Base-by-base conservation (phyloP, 2,329 filamentous ascomycete species). In the Hymenotorrendiella dingleyae region DNA sequence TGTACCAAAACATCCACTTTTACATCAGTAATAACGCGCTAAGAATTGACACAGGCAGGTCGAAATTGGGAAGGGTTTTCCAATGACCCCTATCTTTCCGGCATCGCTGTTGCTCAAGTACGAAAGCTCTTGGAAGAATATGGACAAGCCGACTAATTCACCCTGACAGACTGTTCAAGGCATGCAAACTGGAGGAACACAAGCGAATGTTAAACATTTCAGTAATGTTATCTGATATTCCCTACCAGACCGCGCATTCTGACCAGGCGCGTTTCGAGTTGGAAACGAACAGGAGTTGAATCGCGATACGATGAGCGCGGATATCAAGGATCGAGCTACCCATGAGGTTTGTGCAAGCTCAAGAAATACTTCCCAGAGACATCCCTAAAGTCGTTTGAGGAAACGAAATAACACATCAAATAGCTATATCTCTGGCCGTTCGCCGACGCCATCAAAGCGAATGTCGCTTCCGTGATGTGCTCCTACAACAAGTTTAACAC, bases 31-130 rank as follows among this genome's bases (percentile, higher is more conserved):
- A n/a, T n/a, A 42, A 2, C n/a, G 6, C 2, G 10, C 42, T 60
- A 62, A 4, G 82, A 83, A 1, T 81, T 83, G 3, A 63, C 87
- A 1, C 70, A 76, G 36, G 87, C 80, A 23, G 87, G 87, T 0
- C 71, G 87, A 27, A 89, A 87, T 59, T 94, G 86, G 86, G 87
- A 93, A 61, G 85, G 81, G 0, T 93, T 91, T 58, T 83, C 84
- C 0, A 71, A 81, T 1, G 87, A 94, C 58, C 86, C 87, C 0
- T 87, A 91, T 34, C 68, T 88, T 22, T 78, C 78, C 16, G 82
- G 80, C 14, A 68, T 82, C 49, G 77, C 73, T 8, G 75, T 80
- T 58, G 69, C 68, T 12, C 72, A 80, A 45, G 56, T 57, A 46
- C 5, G 49, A 12, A 6, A 3, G 16, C 4, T 20, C 24, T 12